Evolutionary conservation across 2,329 filamentous ascomycete genomes (phyloP).

Genomic region (Incumbomyces delicatus): DNA sequence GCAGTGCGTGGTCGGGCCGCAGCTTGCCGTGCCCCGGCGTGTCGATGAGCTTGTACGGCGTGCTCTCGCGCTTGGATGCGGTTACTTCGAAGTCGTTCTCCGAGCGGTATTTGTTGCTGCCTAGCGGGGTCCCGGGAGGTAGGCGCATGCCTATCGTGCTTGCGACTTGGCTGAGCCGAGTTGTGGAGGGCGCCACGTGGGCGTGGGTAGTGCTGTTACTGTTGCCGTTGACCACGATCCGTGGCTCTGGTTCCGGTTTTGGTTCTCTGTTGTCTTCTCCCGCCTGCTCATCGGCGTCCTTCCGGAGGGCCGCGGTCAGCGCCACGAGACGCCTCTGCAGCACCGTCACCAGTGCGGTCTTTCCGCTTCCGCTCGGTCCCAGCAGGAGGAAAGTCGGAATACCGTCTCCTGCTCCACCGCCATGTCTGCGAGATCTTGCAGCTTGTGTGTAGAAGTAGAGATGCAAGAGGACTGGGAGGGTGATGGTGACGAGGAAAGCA

Average conservation of each 20-base stretch:
- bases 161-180: slow-evolving; percentile 55
- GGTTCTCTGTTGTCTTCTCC: too few species aligned
- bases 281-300: neutral
- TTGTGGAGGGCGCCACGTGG: slow-evolving; percentile 29
- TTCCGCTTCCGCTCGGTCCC: slow-evolving; percentile 74
- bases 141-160: slow-evolving; percentile 48
- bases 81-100: slow-evolving; percentile 58
- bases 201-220: slow-evolving; percentile 14
- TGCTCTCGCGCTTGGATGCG: slow-evolving; percentile 28
- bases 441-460: slow-evolving; percentile 58
- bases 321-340: neutral
- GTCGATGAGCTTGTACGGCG: slow-evolving; percentile 45
- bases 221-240: slow-evolving; percentile 10
- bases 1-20: slow-evolving; percentile 55
- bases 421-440: slow-evolving; percentile 47
- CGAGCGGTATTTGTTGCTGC: slow-evolving; percentile 55
- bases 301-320: neutral
- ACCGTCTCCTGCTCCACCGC: slow-evolving; percentile 24
- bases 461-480: slow-evolving; percentile 70
- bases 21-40: slow-evolving; percentile 95
- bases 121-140: slow-evolving; percentile 41
- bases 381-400: slow-evolving; percentile 66
- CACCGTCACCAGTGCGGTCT: slow-evolving; percentile 61
- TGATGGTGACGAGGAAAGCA: slow-evolving; percentile 59
- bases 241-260: slow-evolving; percentile 46